Evolutionary conservation across 768 basidiomycete species (phyloP).

Genomic region (Clitopilus hobsonii): DNA sequence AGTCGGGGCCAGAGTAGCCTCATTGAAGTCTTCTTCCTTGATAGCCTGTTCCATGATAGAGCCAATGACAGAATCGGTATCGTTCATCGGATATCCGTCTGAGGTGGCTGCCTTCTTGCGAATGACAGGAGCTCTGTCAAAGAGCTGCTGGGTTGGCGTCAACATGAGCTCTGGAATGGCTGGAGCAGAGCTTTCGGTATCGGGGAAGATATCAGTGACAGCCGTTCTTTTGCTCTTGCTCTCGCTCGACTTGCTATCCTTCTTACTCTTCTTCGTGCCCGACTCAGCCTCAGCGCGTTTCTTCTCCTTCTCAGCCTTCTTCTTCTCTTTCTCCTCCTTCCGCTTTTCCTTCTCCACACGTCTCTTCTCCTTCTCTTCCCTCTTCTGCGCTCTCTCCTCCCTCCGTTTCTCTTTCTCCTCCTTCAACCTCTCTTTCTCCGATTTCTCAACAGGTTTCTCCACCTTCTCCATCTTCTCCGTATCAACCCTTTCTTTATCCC

Average conservation of each 20-base stretch:
- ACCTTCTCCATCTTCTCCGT: slow-evolving; percentile 34
- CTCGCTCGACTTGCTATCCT: slow-evolving; percentile 45
- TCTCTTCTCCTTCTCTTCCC: slow-evolving; percentile 20
- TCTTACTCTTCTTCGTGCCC: slow-evolving; percentile 17
- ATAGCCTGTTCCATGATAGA: slow-evolving; percentile 7
- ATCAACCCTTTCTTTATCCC: slow-evolving; percentile 30
- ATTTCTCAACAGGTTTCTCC: slow-evolving; percentile 38
- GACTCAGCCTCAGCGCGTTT: slow-evolving; percentile 18
- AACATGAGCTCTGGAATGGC: slow-evolving; percentile 1
- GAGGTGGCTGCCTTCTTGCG: slow-evolving; percentile 46
- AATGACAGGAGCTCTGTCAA: slow-evolving; percentile 28
- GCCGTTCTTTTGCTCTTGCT: slow-evolving; percentile 42
- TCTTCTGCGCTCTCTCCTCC: slow-evolving; percentile 15
- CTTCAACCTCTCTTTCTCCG: slow-evolving; percentile 31
- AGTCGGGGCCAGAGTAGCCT: slow-evolving; percentile 8
- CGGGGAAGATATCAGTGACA: slow-evolving; percentile 56
- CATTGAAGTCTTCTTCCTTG: slow-evolving; percentile 12
- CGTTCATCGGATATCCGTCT: slow-evolving; percentile 39
- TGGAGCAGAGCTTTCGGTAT: slow-evolving; percentile 17
- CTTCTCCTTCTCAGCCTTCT: slow-evolving; percentile 22
- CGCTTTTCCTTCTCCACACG: slow-evolving; percentile 16
- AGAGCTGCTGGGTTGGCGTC: not conserved
- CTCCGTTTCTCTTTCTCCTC: slow-evolving; percentile 29
- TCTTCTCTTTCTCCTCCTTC: slow-evolving; percentile 17
- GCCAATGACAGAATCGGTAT: slow-evolving; percentile 13